Base-by-base conservation (phyloP, 2,329 filamentous ascomycete species). In the Colletotrichum echinochloae region DNA sequence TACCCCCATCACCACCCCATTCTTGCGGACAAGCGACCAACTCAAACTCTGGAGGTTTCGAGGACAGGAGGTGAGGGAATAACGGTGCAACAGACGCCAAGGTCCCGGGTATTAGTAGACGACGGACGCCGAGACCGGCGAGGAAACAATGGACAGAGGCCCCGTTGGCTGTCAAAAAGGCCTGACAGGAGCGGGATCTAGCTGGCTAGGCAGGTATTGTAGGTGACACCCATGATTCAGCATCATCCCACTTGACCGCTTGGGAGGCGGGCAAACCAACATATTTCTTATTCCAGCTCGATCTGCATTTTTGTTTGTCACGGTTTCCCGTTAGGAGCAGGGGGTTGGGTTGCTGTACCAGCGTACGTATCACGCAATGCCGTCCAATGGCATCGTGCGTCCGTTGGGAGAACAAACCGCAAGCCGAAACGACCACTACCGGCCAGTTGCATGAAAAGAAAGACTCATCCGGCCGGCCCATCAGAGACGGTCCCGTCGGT, bases 241-340 rank as follows among this genome's bases (percentile, higher is more conserved):
- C 59, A 41, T 39, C 9, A 52, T 41, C 30, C 23, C 28, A 23
- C 30, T 49, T 62, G 48, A 49, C 46, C 35, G 23, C 28, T 44
- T 23, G 3, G 60, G 60, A 52, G 52, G 46, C 60, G 52, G n/a
- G 37, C 60, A 33, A 49, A 51, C 60, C 33, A 62, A 52, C 60
- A 52, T 11, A 3, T 62, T 62, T 23, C 60, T 62, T 62, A 39
- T 62, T 62, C 48, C 60, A 62, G 30, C 60, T 3, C 23, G 60
- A 52, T 62, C 48, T 23, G 23, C 60, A 52, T 37, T 52, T 52
- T 20, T 20, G 60, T 39, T 39, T 41, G 60, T 62, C 60, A 62
- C 11, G 26, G 16, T 23, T 39, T 62, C 56, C 41, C 39, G 5
- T 11, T 12, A 20, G 30, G 12, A 16, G 5, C 26, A 28, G 18